A percentile compares a stretch with the other conserved stretches of the same genome.
phyloP scores from a whole-genome alignment of 495 filamentous ascomycete genomes.

The Aspergillus haitiensis region DNA sequence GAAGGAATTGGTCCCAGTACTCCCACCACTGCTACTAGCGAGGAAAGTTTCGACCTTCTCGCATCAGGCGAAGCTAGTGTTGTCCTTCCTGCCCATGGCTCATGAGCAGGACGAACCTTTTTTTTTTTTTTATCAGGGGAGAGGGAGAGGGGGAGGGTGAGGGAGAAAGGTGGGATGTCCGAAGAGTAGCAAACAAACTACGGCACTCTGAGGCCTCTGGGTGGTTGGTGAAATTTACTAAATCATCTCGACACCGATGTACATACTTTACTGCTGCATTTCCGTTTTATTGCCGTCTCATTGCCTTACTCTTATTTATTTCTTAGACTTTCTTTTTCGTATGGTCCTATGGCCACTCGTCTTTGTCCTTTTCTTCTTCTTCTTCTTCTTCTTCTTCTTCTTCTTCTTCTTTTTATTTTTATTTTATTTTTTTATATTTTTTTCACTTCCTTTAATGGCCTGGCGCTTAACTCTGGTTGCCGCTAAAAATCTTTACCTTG shows the following conservation, averaged over 20 bases:
- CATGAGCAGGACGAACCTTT: slow-evolving; percentile 15
- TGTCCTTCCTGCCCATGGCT: slow-evolving; percentile 31
- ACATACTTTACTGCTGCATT: slow-evolving; percentile 7
- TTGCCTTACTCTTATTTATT: slow-evolving; percentile 12
- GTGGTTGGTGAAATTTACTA: slow-evolving; percentile 22
- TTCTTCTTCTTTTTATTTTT: slow-evolving; percentile 8
- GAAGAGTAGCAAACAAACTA: slow-evolving; percentile 22
- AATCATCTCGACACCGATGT: slow-evolving; percentile 15
- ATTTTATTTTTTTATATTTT: too few species aligned
- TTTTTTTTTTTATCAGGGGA: too few species aligned
- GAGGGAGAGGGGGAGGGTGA: not conserved
- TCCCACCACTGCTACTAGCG: slow-evolving; percentile 51
- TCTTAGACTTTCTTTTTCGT: slow-evolving; percentile 14
- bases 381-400: slow-evolving; percentile 14
- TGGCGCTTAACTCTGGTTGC: slow-evolving; percentile 14
- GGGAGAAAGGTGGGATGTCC: not conserved
- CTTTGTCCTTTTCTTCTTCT: slow-evolving; percentile 14
- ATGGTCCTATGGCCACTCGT: not conserved
- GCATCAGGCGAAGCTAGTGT: slow-evolving; percentile 50
- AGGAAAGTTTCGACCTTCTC: slow-evolving; percentile 64
- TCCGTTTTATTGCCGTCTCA: slow-evolving; percentile 11
- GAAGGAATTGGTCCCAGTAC: slow-evolving; percentile 30
- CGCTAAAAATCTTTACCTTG: slow-evolving; percentile 3
- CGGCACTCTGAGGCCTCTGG: not conserved
- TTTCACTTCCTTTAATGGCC: slow-evolving; percentile 14